phyloP scores from a whole-genome alignment of 306 rosid genomes.

The Prunus salicina region DNA sequence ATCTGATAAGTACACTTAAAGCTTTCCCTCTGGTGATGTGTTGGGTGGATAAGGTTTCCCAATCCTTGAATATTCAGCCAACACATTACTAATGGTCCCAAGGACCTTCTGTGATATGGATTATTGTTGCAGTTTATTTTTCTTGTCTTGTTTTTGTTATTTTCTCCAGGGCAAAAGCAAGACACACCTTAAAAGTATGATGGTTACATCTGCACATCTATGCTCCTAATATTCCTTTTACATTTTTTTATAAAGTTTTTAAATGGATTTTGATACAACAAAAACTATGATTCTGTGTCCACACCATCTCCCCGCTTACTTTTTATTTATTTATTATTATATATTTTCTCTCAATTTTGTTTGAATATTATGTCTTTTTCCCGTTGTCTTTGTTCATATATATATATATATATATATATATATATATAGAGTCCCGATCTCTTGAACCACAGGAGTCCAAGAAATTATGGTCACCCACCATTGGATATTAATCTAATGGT shows the following conservation, averaged over 20 bases:
- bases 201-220: not conserved
- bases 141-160: not conserved
- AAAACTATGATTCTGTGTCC: no score
- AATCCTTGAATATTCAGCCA: not conserved
- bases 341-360: not conserved
- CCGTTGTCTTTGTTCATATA: not conserved
- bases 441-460: no score
- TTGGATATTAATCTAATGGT: no score
- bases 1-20: not conserved
- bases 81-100: not conserved
- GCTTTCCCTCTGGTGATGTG: no score
- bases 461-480: no score
- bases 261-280: no score
- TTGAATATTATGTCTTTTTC: not conserved
- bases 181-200: not conserved
- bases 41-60: not conserved
- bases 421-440: no score
- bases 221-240: not conserved
- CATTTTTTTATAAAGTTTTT: not conserved
- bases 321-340: not conserved
- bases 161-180: not conserved
- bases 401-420: not conserved
- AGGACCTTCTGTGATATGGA: not conserved
- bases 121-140: not conserved
- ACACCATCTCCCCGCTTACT: not conserved